Percentiles rank a stretch among this genome's conserved stretches.
phyloP scores from a whole-genome alignment of 768 basidiomycete species.

The Neoboletus brunneissimus region DNA sequence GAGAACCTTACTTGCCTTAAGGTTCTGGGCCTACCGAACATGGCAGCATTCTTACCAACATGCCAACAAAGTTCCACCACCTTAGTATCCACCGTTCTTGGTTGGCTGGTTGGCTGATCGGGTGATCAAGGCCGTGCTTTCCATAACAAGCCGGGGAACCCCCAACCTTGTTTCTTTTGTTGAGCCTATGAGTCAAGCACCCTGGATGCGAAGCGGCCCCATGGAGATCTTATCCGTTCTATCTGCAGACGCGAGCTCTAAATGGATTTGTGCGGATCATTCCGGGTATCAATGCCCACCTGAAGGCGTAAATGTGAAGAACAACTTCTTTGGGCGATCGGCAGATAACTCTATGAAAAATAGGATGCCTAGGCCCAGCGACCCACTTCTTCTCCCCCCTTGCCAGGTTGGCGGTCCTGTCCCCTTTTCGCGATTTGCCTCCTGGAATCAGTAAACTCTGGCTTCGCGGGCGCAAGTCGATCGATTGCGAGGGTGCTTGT shows the following conservation, averaged over 20 bases:
- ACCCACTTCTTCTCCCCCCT: conserved; percentile 3
- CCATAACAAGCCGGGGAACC: conserved; percentile 10
- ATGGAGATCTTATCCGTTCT: conserved; percentile 22
- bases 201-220: conserved; percentile 15
- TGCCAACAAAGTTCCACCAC: conserved; percentile 7
- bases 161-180: conserved; percentile 20
- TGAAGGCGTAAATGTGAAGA: conserved; percentile 18
- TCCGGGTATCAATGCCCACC: conserved; percentile 19
- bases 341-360: conserved; percentile 3
- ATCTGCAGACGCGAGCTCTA: conserved; percentile 20
- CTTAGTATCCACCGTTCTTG: neutral
- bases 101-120: conserved; percentile 6
- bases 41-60: conserved; percentile 12
- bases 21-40: conserved; percentile 18
- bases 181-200: conserved; percentile 16
- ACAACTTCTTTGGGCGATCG: conserved; percentile 13
- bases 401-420: neutral
- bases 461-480: conserved; percentile 4
- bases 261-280: conserved; percentile 26
- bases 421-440: neutral
- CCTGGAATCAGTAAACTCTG: neutral
- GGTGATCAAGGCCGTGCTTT: conserved; percentile 9
- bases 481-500: neutral
- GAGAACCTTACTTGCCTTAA: conserved; percentile 13
- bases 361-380: neutral